A percentile compares a stretch with the other conserved stretches of the same genome.
Conservation (phyloP, 108 stramenopile species). For the Mediolabrus comicus region DNA sequence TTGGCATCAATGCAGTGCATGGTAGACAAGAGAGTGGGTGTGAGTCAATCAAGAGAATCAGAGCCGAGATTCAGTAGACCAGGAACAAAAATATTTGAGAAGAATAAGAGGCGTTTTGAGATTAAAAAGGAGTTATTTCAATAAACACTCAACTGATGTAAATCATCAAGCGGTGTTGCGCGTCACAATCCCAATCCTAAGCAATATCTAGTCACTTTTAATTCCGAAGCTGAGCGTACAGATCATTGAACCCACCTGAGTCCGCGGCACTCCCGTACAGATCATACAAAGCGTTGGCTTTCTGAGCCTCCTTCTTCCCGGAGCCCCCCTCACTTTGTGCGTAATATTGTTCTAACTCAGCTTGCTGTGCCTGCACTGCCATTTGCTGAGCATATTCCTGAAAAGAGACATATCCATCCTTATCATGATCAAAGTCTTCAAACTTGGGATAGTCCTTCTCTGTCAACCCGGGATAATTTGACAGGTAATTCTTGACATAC, state of each 20-base stretch:
- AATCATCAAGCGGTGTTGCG: neutral
- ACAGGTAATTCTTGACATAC: conserved; percentile 93
- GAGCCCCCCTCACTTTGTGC: conserved; percentile 41
- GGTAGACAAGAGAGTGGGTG: conserved; percentile 1
- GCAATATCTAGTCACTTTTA: neutral
- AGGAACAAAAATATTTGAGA: neutral
- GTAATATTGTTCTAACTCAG: conserved; percentile 64
- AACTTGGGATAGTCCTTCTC: conserved; percentile 95
- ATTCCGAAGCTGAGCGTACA: conserved; percentile 46
- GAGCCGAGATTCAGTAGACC: neutral
- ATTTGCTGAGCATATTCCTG: conserved; percentile 91
- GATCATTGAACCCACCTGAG: conserved; percentile 46
- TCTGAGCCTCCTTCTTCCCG: conserved; percentile 43
- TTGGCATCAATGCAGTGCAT: neutral
- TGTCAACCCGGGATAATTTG: conserved; percentile 87
- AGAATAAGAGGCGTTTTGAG: conserved; percentile 1
- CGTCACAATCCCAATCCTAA: neutral
- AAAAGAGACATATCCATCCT: conserved; percentile 91
- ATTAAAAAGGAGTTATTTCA: neutral
- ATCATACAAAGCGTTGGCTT: conserved; percentile 44
- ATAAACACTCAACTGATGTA: neutral
- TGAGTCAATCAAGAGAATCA: neutral
- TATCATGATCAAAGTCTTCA: conserved; percentile 95
- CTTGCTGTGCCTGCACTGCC: conserved; percentile 83
- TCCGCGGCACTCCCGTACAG: conserved; percentile 41